Percentiles rank a stretch among this genome's conserved stretches.
Evolutionary conservation across 108 stramenopile species (phyloP).

Genomic region (Skeletonema costatum): DNA sequence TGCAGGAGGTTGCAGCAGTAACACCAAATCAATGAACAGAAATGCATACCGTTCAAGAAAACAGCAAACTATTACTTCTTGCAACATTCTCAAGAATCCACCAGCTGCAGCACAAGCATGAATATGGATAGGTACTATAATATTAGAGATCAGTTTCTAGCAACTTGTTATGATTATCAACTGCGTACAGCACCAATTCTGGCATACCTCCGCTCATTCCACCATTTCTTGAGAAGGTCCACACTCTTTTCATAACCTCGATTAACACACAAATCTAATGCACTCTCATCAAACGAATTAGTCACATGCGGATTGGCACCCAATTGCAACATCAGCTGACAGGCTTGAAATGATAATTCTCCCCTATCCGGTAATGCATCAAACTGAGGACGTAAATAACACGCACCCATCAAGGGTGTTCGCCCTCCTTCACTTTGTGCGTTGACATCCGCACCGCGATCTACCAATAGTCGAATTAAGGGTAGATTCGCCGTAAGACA

Average conservation of each 20-base stretch:
- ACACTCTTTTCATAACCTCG: constrained; percentile 39
- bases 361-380: constrained; percentile 9
- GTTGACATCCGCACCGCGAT: constrained; percentile 47
- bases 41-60: neutral
- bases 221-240: neutral
- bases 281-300: constrained; percentile 53
- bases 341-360: constrained; percentile 24
- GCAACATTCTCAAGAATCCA: neutral
- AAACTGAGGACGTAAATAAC: constrained; percentile 41
- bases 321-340: constrained; percentile 25
- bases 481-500: constrained; percentile 41
- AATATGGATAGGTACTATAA: neutral
- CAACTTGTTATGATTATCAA: no score
- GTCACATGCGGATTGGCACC: constrained; percentile 29
- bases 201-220: neutral
- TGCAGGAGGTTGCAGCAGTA: neutral
- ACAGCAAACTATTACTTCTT: neutral
- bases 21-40: neutral
- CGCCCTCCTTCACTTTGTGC: constrained; percentile 37
- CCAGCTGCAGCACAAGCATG: neutral
- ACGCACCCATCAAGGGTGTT: constrained; percentile 56
- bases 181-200: neutral
- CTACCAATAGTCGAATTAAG: constrained; percentile 28
- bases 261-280: constrained; percentile 45
- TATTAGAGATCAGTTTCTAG: no score